Percentiles rank a stretch among this genome's conserved stretches.
phyloP scores from a whole-genome alignment of 768 basidiomycete species.

The Boletus tomentosulus region DNA sequence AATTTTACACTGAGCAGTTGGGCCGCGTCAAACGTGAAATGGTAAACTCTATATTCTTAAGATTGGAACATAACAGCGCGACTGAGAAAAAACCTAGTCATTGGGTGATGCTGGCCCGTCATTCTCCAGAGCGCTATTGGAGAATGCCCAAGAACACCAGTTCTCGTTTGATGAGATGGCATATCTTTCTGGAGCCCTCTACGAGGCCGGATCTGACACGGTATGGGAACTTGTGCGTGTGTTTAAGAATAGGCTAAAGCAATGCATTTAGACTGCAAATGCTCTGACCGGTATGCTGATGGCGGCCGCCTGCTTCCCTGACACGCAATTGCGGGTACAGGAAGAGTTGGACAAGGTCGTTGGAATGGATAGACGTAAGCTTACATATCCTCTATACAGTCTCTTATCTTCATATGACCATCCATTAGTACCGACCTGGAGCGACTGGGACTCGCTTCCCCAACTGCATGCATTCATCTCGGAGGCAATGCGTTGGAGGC shows the following conservation, averaged over 20 bases:
- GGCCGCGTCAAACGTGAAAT: slow-evolving; percentile 41
- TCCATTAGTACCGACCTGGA: slow-evolving; percentile 33
- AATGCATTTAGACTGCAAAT: neutral
- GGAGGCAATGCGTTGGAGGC: slow-evolving; percentile 37
- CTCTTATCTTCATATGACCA: neutral
- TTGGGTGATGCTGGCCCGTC: neutral
- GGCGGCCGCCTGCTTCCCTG: too few species aligned
- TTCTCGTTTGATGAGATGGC: neutral
- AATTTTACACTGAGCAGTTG: slow-evolving; percentile 48
- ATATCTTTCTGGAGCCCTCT: neutral
- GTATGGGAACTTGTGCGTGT: too few species aligned
- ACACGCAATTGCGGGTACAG: slow-evolving; percentile 41
- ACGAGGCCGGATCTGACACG: neutral
- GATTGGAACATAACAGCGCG: fast-evolving
- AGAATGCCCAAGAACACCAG: neutral
- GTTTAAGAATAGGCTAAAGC: neutral
- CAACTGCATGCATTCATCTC: slow-evolving; percentile 36
- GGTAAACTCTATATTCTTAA: slow-evolving; percentile 22
- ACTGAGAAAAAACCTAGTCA: neutral
- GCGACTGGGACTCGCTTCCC: slow-evolving; percentile 31
- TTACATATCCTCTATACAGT: neutral
- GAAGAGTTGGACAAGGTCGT: slow-evolving; percentile 44
- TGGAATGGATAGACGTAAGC: too few species aligned
- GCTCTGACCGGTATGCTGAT: neutral
- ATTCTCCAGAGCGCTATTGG: neutral